These are phyloP conservation scores for Aristolochia fimbriata DNA, from an alignment of 164 flowering plant genomes.

Conservation along the genomic window DNA sequence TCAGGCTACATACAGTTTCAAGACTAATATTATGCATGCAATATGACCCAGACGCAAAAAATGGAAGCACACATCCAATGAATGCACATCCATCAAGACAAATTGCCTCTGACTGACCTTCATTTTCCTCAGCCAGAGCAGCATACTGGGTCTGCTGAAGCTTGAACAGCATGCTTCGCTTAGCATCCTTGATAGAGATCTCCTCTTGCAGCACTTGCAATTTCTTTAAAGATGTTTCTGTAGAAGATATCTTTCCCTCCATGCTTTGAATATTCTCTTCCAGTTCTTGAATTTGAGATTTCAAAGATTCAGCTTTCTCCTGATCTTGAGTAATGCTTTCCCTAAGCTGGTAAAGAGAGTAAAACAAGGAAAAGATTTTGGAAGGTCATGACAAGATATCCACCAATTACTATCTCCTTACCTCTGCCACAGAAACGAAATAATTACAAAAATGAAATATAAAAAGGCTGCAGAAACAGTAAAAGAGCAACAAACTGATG, in stretches of 20 bases:
- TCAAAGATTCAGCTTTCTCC: constrained; percentile 50
- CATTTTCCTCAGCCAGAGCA: constrained; percentile 75
- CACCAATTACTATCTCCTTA: too few species aligned
- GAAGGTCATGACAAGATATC: background rate
- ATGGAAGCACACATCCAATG: too few species aligned
- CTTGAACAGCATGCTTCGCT: constrained; percentile 54
- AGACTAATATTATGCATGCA: too few species aligned
- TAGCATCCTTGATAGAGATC: constrained; percentile 53
- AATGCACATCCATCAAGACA: background rate
- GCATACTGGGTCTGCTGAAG: constrained; percentile 61
- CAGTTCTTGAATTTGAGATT: constrained; percentile 61
- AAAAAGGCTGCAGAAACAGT: too few species aligned
- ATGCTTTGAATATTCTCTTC: constrained; percentile 44
- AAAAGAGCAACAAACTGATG: too few species aligned
- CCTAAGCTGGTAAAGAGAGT: constrained; percentile 34
- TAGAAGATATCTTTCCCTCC: constrained; percentile 51
- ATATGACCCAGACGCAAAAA: too few species aligned
- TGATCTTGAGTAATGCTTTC: constrained; percentile 77
- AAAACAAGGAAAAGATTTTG: background rate
- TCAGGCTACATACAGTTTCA: too few species aligned
- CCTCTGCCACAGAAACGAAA: too few species aligned
- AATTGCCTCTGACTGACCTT: constrained; percentile 35
- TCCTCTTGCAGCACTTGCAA: constrained; percentile 51
- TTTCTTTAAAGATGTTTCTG: constrained; percentile 54
- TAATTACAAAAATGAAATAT: too few species aligned